phyloP scores from a whole-genome alignment of 2,329 filamentous ascomycete genomes.

The Alternaria conjuncta region DNA sequence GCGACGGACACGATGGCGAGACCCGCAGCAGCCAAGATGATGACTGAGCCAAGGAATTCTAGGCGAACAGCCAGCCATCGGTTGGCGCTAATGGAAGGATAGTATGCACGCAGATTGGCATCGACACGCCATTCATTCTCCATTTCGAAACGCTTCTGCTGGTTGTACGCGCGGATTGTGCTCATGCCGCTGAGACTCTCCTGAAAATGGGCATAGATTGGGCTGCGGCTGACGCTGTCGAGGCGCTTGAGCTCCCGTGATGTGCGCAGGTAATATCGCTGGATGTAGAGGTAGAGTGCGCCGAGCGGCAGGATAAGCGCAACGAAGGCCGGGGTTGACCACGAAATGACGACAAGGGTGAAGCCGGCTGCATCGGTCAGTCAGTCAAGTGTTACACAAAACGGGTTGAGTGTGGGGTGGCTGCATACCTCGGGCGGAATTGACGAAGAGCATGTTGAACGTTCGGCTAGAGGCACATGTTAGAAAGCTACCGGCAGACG shows the following conservation, averaged over 20 bases:
- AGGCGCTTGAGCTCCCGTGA: conserved; percentile 95
- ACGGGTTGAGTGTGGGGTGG: conserved; percentile 12
- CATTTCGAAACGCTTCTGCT: conserved; percentile 82
- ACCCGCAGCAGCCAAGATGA: conserved; percentile 85
- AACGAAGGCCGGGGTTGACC: conserved; percentile 80
- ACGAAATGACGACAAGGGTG: conserved; percentile 84
- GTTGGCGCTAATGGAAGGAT: conserved; percentile 88
- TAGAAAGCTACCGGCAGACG: conserved; percentile 22
- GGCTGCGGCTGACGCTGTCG: conserved; percentile 93
- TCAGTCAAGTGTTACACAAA: conserved; percentile 32
- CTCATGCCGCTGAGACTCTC: conserved; percentile 93
- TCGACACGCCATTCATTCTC: conserved; percentile 99
- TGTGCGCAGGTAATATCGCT: conserved; percentile 94
- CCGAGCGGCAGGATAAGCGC: conserved; percentile 81
- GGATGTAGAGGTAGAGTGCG: conserved; percentile 86
- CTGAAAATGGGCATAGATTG: conserved; percentile 98
- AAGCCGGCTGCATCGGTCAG: conserved; percentile 62
- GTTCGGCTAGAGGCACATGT: conserved; percentile 64
- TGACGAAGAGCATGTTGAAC: conserved; percentile 83
- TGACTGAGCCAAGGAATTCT: conserved; percentile 92
- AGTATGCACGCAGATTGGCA: conserved; percentile 91
- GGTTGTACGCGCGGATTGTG: conserved; percentile 93
- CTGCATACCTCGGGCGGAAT: conserved; percentile 56
- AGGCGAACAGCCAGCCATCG: conserved; percentile 94
- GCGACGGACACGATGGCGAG: conserved; percentile 83